These are phyloP conservation scores for Plasmopara halstedii DNA, from an alignment of 352 stramenopile species.

Conservation along the genomic window DNA sequence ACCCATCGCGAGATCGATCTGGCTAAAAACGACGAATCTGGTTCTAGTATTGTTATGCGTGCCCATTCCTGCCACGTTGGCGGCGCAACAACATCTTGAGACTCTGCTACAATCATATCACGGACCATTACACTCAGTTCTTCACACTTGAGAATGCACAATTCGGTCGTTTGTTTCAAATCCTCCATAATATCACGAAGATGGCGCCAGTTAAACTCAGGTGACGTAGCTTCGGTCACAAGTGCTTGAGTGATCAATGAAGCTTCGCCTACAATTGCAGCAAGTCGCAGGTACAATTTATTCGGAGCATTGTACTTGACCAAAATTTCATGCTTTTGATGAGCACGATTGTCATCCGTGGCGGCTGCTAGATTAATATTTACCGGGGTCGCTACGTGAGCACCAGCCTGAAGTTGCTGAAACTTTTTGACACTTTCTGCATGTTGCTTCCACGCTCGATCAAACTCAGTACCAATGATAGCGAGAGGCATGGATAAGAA, in stretches of 20 bases:
- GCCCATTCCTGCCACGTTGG: slow-evolving; percentile 31
- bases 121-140: slow-evolving; percentile 51
- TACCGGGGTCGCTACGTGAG: slow-evolving; percentile 9
- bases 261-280: slow-evolving; percentile 50
- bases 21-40: slow-evolving; percentile 33
- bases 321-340: slow-evolving; percentile 67
- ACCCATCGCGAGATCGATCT: slow-evolving; percentile 43
- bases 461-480: slow-evolving; percentile 82
- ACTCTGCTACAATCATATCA: slow-evolving; percentile 51
- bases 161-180: slow-evolving; percentile 38
- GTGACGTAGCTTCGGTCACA: slow-evolving; percentile 24
- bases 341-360: slow-evolving; percentile 19
- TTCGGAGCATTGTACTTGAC: slow-evolving; percentile 76
- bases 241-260: slow-evolving; percentile 64
- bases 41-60: slow-evolving; percentile 33
- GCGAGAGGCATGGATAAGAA: slow-evolving; percentile 82
- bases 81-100: slow-evolving; percentile 28
- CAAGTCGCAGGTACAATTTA: slow-evolving; percentile 51
- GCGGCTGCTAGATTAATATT: slow-evolving; percentile 25
- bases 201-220: slow-evolving; percentile 32
- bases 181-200: slow-evolving; percentile 50
- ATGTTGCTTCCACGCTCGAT: slow-evolving; percentile 72
- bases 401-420: slow-evolving; percentile 24
- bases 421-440: slow-evolving; percentile 59
- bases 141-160: slow-evolving; percentile 42